Conservation (phyloP, 441 rosid species). For the Corymbia calophylla region DNA sequence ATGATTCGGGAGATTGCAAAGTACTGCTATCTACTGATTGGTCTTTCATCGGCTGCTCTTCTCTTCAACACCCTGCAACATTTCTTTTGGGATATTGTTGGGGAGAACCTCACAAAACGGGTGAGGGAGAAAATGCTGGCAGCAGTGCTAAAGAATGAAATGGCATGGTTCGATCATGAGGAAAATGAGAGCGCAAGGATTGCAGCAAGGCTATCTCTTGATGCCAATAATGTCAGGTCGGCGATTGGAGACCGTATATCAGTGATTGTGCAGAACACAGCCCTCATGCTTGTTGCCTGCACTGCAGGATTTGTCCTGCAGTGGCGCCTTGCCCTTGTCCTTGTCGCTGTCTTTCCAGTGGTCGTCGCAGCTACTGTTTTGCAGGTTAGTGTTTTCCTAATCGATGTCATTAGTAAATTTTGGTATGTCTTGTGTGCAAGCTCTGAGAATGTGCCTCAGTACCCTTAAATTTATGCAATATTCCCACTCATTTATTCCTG, state of each 20-base stretch:
- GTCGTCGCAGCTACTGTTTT: slow-evolving; percentile 95
- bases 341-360: slow-evolving; percentile 87
- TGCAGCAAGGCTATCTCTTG: slow-evolving; percentile 84
- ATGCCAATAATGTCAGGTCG: slow-evolving; percentile 94
- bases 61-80: slow-evolving; percentile 92
- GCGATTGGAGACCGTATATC: slow-evolving; percentile 97
- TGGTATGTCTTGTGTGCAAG: not conserved
- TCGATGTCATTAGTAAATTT: not conserved
- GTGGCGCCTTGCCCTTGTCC: slow-evolving; percentile 98
- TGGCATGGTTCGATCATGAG: slow-evolving; percentile 99
- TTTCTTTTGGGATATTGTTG: slow-evolving; percentile 95
- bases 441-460: not conserved
- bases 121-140: slow-evolving; percentile 94
- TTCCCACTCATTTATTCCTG: not conserved
- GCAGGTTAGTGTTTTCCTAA: slow-evolving; percentile 53
- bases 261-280: slow-evolving; percentile 91
- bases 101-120: slow-evolving; percentile 94
- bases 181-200: slow-evolving; percentile 96
- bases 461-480: not conserved
- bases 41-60: slow-evolving; percentile 88
- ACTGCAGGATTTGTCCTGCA: slow-evolving; percentile 95
- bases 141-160: slow-evolving; percentile 90
- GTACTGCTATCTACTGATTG: slow-evolving; percentile 84
- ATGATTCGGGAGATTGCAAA: slow-evolving; percentile 83
- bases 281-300: slow-evolving; percentile 91